Base-by-base conservation (phyloP, 805 yeast species). In the Saturnispora diversa region DNA sequence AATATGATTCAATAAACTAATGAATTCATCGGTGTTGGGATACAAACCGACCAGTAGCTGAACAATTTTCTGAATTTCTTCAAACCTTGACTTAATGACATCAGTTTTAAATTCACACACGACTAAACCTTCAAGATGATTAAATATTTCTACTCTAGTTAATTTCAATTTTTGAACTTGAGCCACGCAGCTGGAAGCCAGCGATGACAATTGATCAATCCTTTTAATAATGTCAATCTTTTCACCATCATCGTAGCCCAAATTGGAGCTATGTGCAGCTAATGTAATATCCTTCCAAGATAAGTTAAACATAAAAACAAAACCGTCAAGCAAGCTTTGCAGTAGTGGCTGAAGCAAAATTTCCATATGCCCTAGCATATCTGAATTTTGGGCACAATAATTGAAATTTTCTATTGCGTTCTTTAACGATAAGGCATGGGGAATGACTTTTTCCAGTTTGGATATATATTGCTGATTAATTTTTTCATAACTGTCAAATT, bases 1-100 rank as follows among this genome's bases (percentile, higher is more conserved):
- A 10, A 55, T 53, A 1, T 15, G 29, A 45, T 74, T 74, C 5
- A 72, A 45, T 0, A 37, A 42, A 1, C 35, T 33, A 6, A 66
- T 64, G 33, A 71, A 58, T 1, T 31, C 28, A 0, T 50, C 50
- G 8, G 69, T 46, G 38, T 65, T 63, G 0, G 58, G 35, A 46
- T 39, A 39, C 15, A 39, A 25, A 2, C 42, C 42, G 7, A 33
- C 26, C 15, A 39, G 25, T 32, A 39, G 25, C 9, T 20, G 12
- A 32, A 32, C 27, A 23, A 39, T 13, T 7, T 10, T 12, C 17
- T 39, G 42, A 26, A 39, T 31, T 19, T 31, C 16, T 3, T 26
- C 20, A 15, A 22, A 11, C 11, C 20, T 17, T 5, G 22, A 27
- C 8, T 17, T 22, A 16, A 39, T 26, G 2, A 19, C 11, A 3